These are phyloP conservation scores for Phylloporus arenicola DNA, from an alignment of 768 basidiomycete genomes.

Conservation along the genomic window DNA sequence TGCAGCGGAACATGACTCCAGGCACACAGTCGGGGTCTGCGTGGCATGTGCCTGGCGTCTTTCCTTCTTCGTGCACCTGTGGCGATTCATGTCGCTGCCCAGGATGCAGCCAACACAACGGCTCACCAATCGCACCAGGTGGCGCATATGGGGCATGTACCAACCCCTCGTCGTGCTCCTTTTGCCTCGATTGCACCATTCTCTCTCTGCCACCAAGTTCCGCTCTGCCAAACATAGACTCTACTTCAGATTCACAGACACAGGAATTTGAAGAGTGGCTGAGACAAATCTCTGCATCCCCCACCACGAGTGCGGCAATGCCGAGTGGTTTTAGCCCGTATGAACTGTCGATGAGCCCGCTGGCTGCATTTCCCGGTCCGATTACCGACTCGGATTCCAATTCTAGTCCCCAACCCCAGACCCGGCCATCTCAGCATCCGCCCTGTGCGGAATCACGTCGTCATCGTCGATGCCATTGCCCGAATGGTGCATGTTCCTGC, in stretches of 20 bases:
- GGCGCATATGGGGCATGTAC: constrained; percentile 34
- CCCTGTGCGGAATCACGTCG: constrained; percentile 25
- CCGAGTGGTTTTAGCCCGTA: constrained; percentile 26
- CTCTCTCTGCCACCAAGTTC: constrained; percentile 42
- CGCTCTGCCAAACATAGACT: constrained; percentile 37
- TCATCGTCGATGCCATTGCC: constrained; percentile 32
- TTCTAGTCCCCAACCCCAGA: constrained; percentile 1
- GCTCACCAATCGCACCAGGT: constrained; percentile 33
- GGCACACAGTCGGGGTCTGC: constrained; percentile 21
- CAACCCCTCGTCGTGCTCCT: constrained; percentile 35
- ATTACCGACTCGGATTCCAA: constrained; percentile 10
- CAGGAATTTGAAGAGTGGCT: constrained; percentile 62
- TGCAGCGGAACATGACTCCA: constrained; percentile 25
- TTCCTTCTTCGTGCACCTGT: constrained; percentile 55
- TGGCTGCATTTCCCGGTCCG: constrained; percentile 10
- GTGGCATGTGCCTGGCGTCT: constrained; percentile 24
- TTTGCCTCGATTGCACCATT: constrained; percentile 63
- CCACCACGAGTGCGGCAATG: constrained; percentile 12
- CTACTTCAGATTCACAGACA: constrained; percentile 40
- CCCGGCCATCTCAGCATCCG: constrained; percentile 15
- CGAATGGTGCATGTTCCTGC: constrained; percentile 30
- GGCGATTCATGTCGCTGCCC: constrained; percentile 60
- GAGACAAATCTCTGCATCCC: constrained; percentile 38
- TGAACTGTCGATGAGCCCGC: constrained; percentile 21
- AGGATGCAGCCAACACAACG: constrained; percentile 56